phyloP scores from a whole-genome alignment of 2,329 filamentous ascomycete species.

The Hypoxylon sp. region DNA sequence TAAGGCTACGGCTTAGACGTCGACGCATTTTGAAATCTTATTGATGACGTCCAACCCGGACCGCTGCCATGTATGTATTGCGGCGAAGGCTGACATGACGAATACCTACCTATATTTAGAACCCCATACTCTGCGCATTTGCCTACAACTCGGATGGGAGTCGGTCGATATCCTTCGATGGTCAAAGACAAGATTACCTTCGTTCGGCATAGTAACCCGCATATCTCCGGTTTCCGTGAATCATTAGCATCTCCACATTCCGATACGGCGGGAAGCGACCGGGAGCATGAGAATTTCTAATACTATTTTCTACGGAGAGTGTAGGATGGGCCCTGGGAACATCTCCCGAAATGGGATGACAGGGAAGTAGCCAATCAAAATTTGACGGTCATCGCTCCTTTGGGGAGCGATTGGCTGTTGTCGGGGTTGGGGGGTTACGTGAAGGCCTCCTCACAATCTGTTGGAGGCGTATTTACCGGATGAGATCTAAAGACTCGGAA shows the following conservation, averaged over 20 bases:
- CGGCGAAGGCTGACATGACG: conserved; percentile 13
- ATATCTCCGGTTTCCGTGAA: background rate
- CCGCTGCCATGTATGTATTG: background rate
- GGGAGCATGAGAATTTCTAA: background rate
- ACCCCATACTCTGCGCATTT: background rate
- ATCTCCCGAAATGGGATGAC: background rate
- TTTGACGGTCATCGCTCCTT: background rate
- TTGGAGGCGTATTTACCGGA: background rate
- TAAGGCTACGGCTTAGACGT: background rate
- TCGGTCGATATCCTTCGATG: background rate
- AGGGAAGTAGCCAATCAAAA: background rate
- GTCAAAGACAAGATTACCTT: background rate
- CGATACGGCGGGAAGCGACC: background rate
- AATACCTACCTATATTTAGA: conserved; percentile 1
- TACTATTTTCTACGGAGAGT: background rate
- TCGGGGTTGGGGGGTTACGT: background rate
- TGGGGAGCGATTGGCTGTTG: background rate
- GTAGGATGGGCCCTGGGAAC: background rate
- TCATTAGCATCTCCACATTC: background rate
- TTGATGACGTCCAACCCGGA: conserved; percentile 11
- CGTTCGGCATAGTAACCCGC: background rate
- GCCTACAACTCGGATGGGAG: background rate
- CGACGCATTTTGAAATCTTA: background rate
- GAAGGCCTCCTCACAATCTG: background rate
- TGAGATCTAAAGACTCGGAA: background rate